These are phyloP conservation scores for Circinella minor DNA, from an alignment of 371 early-diverging fungal species.

Conservation along the genomic window DNA sequence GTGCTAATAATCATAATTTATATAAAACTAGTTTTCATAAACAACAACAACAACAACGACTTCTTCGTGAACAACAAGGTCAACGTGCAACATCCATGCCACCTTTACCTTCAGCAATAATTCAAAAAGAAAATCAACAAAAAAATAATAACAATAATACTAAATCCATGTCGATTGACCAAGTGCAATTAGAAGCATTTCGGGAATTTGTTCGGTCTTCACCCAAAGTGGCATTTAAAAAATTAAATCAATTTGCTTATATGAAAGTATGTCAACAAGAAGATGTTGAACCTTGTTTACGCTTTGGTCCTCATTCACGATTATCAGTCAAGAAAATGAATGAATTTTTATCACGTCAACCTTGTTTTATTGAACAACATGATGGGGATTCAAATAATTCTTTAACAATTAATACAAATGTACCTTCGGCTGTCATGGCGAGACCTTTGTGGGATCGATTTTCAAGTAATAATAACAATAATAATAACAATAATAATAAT, in stretches of 20 bases:
- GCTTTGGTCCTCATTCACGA: conserved; percentile 86
- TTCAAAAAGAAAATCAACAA: conserved; percentile 12
- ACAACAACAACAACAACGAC: conserved; percentile 20
- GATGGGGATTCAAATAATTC: conserved; percentile 36
- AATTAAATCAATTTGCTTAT: conserved; percentile 73
- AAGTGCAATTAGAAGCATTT: conserved; percentile 74
- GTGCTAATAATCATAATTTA: conserved; percentile 38
- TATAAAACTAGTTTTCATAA: conserved; percentile 11
- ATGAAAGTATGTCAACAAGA: conserved; percentile 73
- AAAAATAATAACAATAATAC: neutral
- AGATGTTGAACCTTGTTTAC: conserved; percentile 84
- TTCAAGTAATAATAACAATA: conserved; percentile 8
- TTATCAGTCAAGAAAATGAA: conserved; percentile 80
- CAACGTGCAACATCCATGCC: conserved; percentile 28
- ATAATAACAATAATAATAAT: neutral
- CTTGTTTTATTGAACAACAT: conserved; percentile 72
- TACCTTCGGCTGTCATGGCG: conserved; percentile 32
- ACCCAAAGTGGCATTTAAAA: conserved; percentile 59
- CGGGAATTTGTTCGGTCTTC: conserved; percentile 74
- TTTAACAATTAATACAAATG: conserved; percentile 34
- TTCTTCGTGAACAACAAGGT: too few relatives aligned
- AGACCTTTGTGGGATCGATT: conserved; percentile 66
- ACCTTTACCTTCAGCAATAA: conserved; percentile 24
- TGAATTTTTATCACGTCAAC: conserved; percentile 80
- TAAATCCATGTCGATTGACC: conserved; percentile 55